Base-by-base conservation (phyloP, 2,329 filamentous ascomycete genomes). In the Neopestalotiopsis sp. region DNA sequence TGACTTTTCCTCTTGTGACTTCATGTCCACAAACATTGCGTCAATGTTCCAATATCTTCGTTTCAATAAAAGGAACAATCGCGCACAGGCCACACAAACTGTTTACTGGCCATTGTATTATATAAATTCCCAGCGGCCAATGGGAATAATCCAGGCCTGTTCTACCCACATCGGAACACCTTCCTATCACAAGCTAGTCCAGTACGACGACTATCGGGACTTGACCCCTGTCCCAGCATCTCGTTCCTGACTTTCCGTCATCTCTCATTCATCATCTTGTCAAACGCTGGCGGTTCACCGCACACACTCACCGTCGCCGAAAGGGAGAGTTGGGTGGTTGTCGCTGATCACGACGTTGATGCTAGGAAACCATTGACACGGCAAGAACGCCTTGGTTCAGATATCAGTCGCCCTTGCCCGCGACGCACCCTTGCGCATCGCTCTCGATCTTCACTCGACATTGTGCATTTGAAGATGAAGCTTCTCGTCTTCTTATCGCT, bases 151-250 rank as follows among this genome's bases (percentile, higher is more conserved):
- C 17, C 45, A 20, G 17, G n/a, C 45, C 45, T 53, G 45, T 17
- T 53, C 45, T n/a, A 53, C 45, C 45, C 45, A 53, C 45, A 17
- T 20, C 45, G 45, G 45, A 53, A 53, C 45, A 53, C 45, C 45
- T 53, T 53, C 45, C 45, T 53, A 53, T 53, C n/a, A 53, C 45
- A 53, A 53, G 45, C 45, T 53, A 53, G 45, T n/a, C n/a, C 17
- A 20, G 45, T 53, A 53, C 45, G 45, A 53, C 45, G n/a, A 53
- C 45, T 20, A 53, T 53, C 45, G 45, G 45, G n/a, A 53, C 45
- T 53, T 17, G n/a, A 53, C 45, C 45, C 45, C 45, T 53, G 45
- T 20, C 17, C 17, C 9, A n/a, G 45, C 45, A n/a, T 53, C 42
- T 14, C 4, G 42, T 14, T 49, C 42, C 42, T 49, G 13, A 49